These are phyloP conservation scores for Pleurozium schreberi DNA, from an alignment of 225 moss, liverwort and hornwort genomes.

Conservation along the genomic window DNA sequence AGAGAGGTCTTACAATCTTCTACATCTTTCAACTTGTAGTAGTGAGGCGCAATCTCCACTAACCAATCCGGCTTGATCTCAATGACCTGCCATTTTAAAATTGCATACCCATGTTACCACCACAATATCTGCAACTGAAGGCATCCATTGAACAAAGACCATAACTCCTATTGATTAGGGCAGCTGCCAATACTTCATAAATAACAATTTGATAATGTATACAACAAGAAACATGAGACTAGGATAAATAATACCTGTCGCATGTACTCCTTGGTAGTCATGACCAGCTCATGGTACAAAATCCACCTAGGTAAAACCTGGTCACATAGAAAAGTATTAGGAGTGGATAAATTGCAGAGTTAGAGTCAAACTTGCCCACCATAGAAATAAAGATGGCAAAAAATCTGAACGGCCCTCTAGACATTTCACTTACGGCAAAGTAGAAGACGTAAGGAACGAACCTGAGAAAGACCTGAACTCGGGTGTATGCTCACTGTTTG, in stretches of 20 bases:
- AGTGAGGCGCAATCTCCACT: conserved; percentile 93
- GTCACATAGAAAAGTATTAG: background rate
- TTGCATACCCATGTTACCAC: background rate
- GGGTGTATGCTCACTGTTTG: conserved; percentile 84
- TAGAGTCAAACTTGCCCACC: background rate
- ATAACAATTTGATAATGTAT: background rate
- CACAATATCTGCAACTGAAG: background rate
- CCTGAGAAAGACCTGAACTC: conserved; percentile 86
- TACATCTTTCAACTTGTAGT: conserved; percentile 87
- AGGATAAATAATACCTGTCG: conserved; percentile 45
- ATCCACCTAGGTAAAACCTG: conserved; percentile 76
- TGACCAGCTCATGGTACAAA: conserved; percentile 87
- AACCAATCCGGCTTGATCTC: conserved; percentile 98
- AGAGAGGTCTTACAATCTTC: conserved; percentile 47
- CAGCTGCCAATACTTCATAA: background rate
- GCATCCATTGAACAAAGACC: background rate
- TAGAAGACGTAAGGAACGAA: background rate
- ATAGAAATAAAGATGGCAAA: background rate
- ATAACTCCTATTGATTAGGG: background rate
- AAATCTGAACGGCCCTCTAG: background rate
- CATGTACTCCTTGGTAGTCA: conserved; percentile 92
- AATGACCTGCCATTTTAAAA: conserved; percentile 30
- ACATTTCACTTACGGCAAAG: background rate
- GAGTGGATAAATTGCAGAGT: background rate
- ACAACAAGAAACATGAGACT: background rate